Conservation (phyloP, 257 asterid genomes). For the Solanum pimpinellifolium region DNA sequence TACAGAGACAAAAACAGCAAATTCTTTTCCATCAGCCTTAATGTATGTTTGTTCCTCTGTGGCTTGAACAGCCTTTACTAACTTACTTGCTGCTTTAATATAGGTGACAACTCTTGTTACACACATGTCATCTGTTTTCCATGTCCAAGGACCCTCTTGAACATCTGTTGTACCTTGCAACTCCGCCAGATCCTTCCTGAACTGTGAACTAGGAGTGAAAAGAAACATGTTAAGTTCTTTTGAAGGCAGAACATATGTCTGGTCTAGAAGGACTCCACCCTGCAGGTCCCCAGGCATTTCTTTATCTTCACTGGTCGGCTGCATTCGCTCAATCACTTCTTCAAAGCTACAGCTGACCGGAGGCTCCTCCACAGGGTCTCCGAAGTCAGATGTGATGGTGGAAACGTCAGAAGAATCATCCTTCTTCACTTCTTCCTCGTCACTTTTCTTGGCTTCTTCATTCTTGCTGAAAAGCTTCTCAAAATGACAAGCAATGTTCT, state of each 20-base stretch:
- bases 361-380: constrained; percentile 27
- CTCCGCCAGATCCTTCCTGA: constrained; percentile 35
- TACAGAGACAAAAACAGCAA: constrained; percentile 40
- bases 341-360: constrained; percentile 25
- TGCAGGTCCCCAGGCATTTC: constrained; percentile 49
- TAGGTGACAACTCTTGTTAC: constrained; percentile 54
- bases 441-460: constrained; percentile 33
- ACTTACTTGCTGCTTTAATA: constrained; percentile 60
- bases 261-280: constrained; percentile 72
- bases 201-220: constrained; percentile 59
- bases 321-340: constrained; percentile 35
- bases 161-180: constrained; percentile 55
- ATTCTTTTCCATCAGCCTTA: constrained; percentile 45
- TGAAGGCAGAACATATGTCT: constrained; percentile 32
- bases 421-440: constrained; percentile 24
- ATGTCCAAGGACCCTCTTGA: constrained; percentile 67
- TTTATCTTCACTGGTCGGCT: constrained; percentile 23
- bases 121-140: constrained; percentile 34
- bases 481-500: constrained; percentile 49
- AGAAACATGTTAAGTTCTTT: constrained; percentile 51
- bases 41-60: constrained; percentile 63
- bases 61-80: constrained; percentile 77
- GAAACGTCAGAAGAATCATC: constrained; percentile 40
- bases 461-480: constrained; percentile 52
- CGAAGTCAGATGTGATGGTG: constrained; percentile 33